Evolutionary conservation across 768 basidiomycete species (phyloP).

Genomic region (Asterophora parasitica): DNA sequence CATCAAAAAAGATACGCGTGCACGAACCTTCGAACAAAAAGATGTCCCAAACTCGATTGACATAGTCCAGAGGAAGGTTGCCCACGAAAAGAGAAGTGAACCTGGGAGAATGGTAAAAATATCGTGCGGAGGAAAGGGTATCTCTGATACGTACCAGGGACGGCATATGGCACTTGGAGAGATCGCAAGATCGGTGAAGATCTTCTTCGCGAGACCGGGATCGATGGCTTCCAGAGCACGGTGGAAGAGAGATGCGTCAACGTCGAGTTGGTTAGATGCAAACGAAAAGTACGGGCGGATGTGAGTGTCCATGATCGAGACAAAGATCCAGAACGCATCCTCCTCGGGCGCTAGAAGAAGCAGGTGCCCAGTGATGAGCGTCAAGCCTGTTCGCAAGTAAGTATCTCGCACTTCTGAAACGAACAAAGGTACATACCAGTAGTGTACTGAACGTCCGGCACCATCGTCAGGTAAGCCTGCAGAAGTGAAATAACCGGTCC

Average conservation of each 20-base stretch:
- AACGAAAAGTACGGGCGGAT: conserved; percentile 74
- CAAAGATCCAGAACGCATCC: conserved; percentile 89
- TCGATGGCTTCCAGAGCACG: conserved; percentile 66
- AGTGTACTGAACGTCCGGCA: conserved; percentile 72
- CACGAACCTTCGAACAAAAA: conserved; percentile 76
- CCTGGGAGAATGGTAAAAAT: conserved; percentile 33
- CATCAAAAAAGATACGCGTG: too few species aligned
- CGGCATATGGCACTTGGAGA: conserved; percentile 52
- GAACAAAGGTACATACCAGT: conserved; percentile 38
- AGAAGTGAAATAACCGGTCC: conserved; percentile 53
- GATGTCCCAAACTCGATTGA: conserved; percentile 78
- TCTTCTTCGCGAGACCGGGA: conserved; percentile 52
- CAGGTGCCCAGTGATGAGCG: conserved; percentile 67
- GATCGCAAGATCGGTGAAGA: conserved; percentile 63
- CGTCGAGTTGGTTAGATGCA: conserved; percentile 59
- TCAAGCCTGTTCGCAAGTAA: conserved; percentile 44
- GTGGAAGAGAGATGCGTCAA: conserved; percentile 68
- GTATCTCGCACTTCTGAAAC: conserved; percentile 1
- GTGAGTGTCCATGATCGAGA: conserved; percentile 81
- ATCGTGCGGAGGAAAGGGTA: neutral
- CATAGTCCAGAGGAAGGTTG: conserved; percentile 55
- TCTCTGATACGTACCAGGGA: conserved; percentile 50
- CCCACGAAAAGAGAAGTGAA: conserved; percentile 71
- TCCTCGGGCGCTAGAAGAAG: conserved; percentile 77
- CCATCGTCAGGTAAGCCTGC: conserved; percentile 80